phyloP scores from a whole-genome alignment of 139 green algal species.

The Chlorella ohadii region DNA sequence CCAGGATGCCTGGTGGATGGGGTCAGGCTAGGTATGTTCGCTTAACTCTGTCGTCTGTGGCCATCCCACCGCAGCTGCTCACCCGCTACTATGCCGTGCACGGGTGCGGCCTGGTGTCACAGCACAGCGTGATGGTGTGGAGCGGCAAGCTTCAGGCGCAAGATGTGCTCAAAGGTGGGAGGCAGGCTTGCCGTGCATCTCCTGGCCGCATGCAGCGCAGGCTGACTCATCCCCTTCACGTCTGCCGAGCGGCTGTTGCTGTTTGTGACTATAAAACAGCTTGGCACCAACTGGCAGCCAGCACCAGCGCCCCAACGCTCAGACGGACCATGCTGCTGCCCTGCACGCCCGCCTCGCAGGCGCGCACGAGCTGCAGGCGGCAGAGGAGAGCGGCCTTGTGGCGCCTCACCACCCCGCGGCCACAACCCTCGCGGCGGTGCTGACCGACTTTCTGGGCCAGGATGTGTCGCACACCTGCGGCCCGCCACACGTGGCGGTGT shows the following conservation, averaged over 20 bases:
- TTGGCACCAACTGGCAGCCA: too few species aligned
- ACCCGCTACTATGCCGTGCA: constrained; percentile 15
- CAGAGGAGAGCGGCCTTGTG: constrained; percentile 5
- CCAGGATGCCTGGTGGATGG: not conserved
- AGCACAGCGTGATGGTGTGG: constrained; percentile 36
- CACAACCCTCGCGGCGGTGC: not conserved
- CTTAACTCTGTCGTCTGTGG: not conserved
- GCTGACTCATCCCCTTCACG: too few species aligned
- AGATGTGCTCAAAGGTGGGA: constrained; percentile 32
- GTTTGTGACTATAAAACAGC: too few species aligned
- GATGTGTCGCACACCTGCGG: not conserved
- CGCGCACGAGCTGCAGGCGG: not conserved
- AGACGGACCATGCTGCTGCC: too few species aligned
- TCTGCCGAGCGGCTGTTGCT: too few species aligned
- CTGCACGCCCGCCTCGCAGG: not conserved
- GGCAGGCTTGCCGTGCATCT: too few species aligned
- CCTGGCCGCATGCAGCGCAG: too few species aligned
- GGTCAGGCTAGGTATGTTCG: not conserved
- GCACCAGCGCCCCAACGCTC: too few species aligned
- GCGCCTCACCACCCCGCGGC: not conserved
- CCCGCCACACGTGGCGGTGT: constrained; percentile 14
- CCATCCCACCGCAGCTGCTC: not conserved
- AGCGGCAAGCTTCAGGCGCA: constrained; percentile 38
- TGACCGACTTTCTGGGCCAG: not conserved
- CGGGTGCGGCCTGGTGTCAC: constrained; percentile 28